A percentile compares a stretch with the other conserved stretches of the same genome.
These are phyloP conservation scores for Hemileia vastatrix DNA, from an alignment of 1,284 basidiomycete species.

Conservation along the genomic window DNA sequence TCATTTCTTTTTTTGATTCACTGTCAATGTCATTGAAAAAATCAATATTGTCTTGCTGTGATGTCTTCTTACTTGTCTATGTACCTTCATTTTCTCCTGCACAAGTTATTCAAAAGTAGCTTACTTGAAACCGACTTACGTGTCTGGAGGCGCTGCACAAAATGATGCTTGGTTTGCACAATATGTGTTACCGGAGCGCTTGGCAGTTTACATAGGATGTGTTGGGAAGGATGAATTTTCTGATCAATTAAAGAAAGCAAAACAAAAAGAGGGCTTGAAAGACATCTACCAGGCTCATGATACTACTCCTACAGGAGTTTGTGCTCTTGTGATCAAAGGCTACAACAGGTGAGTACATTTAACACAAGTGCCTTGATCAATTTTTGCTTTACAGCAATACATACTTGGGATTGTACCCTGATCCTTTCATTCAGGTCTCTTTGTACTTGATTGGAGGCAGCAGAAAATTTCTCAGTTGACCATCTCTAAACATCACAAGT, in stretches of 20 bases:
- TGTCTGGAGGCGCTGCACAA: conserved; percentile 93
- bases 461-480: conserved; percentile 10
- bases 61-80: too few relatives aligned
- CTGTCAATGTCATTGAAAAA: too few relatives aligned
- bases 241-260: conserved; percentile 79
- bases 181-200: conserved; percentile 80
- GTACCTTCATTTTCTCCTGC: too few relatives aligned
- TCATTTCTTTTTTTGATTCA: conserved; percentile 3
- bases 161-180: conserved; percentile 70
- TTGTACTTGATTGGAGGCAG: conserved; percentile 14
- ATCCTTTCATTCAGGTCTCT: conserved; percentile 20
- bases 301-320: conserved; percentile 85
- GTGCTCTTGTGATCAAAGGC: conserved; percentile 88
- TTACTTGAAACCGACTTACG: conserved; percentile 55
- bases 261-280: conserved; percentile 81
- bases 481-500: conserved; percentile 13
- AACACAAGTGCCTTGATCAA: too few relatives aligned
- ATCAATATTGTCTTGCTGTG: too few relatives aligned
- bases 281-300: conserved; percentile 81
- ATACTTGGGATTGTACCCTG: too few relatives aligned
- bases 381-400: too few relatives aligned
- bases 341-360: conserved; percentile 70
- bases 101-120: conserved; percentile 18
- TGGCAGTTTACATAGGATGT: conserved; percentile 88
- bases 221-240: conserved; percentile 89